A percentile compares a stretch with the other conserved stretches of the same genome.
Conservation (phyloP, 1,139 yeast genomes). For the Blastobotrys indianensis region DNA sequence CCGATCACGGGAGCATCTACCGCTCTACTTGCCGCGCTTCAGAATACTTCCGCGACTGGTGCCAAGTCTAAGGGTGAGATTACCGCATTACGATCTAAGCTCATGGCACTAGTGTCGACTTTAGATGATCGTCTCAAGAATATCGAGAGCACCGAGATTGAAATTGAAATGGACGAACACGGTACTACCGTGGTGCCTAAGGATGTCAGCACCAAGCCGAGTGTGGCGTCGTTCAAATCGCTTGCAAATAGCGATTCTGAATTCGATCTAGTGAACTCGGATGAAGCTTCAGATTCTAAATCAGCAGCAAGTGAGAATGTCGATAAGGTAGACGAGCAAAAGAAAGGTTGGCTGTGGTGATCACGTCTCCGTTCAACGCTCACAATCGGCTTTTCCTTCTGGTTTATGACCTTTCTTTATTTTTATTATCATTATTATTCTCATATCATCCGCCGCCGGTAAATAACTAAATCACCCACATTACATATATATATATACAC, state of each 20-base stretch:
- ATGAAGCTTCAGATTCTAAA: slow-evolving; percentile 18
- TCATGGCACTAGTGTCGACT: slow-evolving; percentile 17
- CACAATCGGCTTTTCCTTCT: not conserved
- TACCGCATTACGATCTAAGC: slow-evolving; percentile 18
- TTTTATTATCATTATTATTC: slow-evolving; percentile 7
- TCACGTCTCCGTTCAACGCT: not conserved
- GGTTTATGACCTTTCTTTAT: not conserved
- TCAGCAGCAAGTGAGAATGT: slow-evolving; percentile 4
- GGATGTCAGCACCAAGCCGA: not conserved
- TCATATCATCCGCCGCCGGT: too few species aligned
- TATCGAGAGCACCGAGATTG: slow-evolving; percentile 21
- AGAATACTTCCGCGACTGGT: slow-evolving; percentile 1
- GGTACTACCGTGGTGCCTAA: not conserved
- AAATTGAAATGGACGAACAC: slow-evolving; percentile 2
- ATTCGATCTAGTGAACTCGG: slow-evolving; percentile 25
- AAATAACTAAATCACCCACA: too few species aligned
- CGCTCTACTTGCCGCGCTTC: slow-evolving; percentile 6
- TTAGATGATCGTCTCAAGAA: slow-evolving; percentile 21
- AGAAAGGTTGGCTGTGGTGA: slow-evolving; percentile 21
- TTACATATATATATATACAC: not conserved
- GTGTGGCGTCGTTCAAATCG: not conserved
- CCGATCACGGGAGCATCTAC: slow-evolving; percentile 11
- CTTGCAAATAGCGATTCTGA: slow-evolving; percentile 16
- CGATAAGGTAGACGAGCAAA: slow-evolving; percentile 1
- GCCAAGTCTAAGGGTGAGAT: slow-evolving; percentile 18